These are phyloP conservation scores for Solanum hybrid DNA, from an alignment of 305 asterid genomes.

Conservation along the genomic window DNA sequence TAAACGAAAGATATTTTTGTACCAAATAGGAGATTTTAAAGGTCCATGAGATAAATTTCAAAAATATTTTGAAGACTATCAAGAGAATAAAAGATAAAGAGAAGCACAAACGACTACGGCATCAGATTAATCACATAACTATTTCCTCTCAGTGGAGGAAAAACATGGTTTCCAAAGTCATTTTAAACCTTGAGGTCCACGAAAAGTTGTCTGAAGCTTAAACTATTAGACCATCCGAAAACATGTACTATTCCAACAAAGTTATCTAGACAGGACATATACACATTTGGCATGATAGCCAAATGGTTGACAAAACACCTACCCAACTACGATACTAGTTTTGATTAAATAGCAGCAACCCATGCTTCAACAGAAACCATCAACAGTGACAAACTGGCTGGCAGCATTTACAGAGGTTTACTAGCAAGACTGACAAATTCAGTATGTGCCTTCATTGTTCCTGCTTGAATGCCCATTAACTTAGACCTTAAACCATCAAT, in stretches of 20 bases:
- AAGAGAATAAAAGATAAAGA: not conserved
- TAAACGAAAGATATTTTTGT: too few species aligned
- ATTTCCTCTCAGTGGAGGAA: not conserved
- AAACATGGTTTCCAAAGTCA: not conserved
- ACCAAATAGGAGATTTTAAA: too few species aligned
- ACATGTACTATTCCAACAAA: not conserved
- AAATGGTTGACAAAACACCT: not conserved
- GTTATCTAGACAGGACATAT: not conserved
- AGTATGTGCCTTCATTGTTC: not conserved
- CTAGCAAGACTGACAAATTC: not conserved
- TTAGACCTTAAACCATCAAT: conserved; percentile 24
- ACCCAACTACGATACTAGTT: not conserved
- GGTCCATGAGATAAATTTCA: not conserved
- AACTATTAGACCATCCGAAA: not conserved
- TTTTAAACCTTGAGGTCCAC: not conserved
- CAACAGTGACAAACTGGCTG: not conserved
- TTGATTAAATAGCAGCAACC: not conserved
- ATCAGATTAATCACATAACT: not conserved
- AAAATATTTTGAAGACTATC: not conserved
- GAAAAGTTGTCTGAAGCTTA: not conserved
- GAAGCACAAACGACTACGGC: not conserved
- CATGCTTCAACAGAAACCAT: not conserved
- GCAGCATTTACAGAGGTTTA: not conserved
- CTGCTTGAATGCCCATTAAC: conserved; percentile 17
- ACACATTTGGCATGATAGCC: not conserved